phyloP scores from a whole-genome alignment of 2,329 filamentous ascomycete genomes.

The Colletotrichum australisinense region DNA sequence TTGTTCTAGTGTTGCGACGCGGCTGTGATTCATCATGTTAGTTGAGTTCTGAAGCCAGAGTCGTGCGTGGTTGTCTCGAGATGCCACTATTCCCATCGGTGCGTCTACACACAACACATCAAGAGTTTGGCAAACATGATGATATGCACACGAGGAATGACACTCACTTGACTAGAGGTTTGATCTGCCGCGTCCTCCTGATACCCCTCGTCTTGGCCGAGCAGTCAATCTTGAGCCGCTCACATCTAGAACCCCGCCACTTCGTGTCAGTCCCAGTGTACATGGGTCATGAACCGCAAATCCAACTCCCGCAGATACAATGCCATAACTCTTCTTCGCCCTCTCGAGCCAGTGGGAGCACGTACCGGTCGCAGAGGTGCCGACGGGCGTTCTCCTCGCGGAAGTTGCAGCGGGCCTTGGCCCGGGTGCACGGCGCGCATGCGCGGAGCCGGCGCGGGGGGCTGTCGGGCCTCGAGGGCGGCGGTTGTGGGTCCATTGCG shows the following conservation, averaged over 20 bases:
- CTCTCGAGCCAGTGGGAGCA: no score
- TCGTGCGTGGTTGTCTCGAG: not conserved
- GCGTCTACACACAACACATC: no score
- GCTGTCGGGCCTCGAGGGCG: constrained; percentile 10
- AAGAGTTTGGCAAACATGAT: no score
- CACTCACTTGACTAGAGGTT: constrained; percentile 41
- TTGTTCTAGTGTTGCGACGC: constrained; percentile 41
- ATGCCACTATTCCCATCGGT: not conserved
- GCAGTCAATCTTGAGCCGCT: constrained; percentile 43
- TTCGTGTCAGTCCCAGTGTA: not conserved
- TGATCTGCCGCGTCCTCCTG: constrained; percentile 46
- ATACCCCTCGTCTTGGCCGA: constrained; percentile 43
- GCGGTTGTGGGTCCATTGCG: constrained; percentile 27
- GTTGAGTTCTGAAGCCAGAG: not conserved
- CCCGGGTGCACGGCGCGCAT: constrained; percentile 36
- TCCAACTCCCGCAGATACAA: no score
- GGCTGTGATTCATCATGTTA: constrained; percentile 28
- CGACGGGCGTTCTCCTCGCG: constrained; percentile 28
- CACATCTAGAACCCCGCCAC: constrained; percentile 36
- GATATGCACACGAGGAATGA: no score
- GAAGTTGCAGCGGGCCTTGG: constrained; percentile 35
- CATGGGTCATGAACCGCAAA: not conserved
- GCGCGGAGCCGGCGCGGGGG: constrained; percentile 37
- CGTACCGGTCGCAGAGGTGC: constrained; percentile 33
- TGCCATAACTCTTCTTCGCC: no score